These are phyloP conservation scores for Candida ulmi DNA, from an alignment of 805 yeast genomes.

Conservation along the genomic window DNA sequence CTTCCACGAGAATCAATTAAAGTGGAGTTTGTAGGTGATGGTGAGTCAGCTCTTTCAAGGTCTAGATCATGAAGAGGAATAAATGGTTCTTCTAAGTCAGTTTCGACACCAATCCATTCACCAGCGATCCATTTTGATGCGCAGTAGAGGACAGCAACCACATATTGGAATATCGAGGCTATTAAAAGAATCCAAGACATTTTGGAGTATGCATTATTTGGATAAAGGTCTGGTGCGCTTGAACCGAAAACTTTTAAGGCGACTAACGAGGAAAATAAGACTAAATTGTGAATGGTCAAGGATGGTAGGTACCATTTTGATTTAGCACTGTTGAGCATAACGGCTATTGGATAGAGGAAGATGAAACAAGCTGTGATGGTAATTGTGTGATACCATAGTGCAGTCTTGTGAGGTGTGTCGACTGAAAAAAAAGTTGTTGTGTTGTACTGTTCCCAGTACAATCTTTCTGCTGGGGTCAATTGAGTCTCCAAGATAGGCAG, in stretches of 20 bases:
- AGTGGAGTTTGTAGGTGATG: conserved; percentile 20
- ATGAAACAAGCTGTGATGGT: conserved; percentile 40
- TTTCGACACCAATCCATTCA: conserved; percentile 23
- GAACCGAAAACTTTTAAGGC: conserved; percentile 51
- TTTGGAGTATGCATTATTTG: conserved; percentile 64
- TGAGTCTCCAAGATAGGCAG: conserved; percentile 63
- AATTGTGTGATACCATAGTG: conserved; percentile 50
- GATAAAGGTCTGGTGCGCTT: conserved; percentile 65
- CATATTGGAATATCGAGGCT: conserved; percentile 47
- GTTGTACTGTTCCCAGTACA: conserved; percentile 75
- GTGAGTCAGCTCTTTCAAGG: conserved; percentile 14
- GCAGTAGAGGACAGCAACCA: conserved; percentile 44
- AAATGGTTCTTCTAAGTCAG: conserved; percentile 14
- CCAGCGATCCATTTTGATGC: conserved; percentile 38
- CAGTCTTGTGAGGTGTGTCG: conserved; percentile 41
- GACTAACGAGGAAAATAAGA: conserved; percentile 45
- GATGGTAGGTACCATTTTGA: conserved; percentile 55
- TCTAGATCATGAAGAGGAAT: conserved; percentile 26
- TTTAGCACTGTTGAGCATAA: conserved; percentile 57
- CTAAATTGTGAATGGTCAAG: conserved; percentile 43
- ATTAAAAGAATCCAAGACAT: conserved; percentile 59
- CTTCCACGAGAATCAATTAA: conserved; percentile 14
- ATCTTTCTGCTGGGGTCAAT: conserved; percentile 64
- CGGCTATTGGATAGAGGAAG: conserved; percentile 59
- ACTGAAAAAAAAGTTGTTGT: conserved; percentile 69